phyloP scores from a whole-genome alignment of 176 grass and related monocot genomes.

The Secale cereale region DNA sequence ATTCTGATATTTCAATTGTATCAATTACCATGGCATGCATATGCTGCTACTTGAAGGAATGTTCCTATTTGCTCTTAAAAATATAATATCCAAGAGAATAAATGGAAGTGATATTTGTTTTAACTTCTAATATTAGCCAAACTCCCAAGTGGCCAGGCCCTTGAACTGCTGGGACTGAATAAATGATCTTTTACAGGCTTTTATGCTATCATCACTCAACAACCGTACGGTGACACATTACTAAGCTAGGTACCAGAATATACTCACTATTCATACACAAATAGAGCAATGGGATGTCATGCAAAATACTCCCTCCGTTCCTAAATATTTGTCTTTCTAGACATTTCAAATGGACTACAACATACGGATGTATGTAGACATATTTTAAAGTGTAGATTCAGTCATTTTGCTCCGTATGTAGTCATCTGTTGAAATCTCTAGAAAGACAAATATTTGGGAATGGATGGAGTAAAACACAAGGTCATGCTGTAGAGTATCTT shows the following conservation, averaged over 20 bases:
- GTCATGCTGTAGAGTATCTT: not conserved
- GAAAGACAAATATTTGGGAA: no score
- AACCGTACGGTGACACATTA: not conserved
- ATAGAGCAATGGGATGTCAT: not conserved
- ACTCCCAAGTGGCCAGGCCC: not conserved
- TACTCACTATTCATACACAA: not conserved
- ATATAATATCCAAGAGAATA: not conserved
- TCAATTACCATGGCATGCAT: not conserved
- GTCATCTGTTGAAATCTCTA: no score
- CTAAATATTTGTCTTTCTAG: no score
- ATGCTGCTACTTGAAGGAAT: not conserved
- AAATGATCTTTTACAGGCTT: not conserved
- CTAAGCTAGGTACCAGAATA: not conserved
- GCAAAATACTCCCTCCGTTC: no score
- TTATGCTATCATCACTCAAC: not conserved
- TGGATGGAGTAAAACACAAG: not conserved
- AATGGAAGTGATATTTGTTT: not conserved
- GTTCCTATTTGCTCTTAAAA: not conserved
- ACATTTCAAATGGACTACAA: no score
- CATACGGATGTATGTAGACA: no score
- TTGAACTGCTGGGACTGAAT: not conserved
- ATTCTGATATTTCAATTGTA: not conserved
- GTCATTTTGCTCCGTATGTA: no score
- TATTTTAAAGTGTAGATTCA: no score
- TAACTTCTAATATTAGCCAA: slow-evolving; percentile 7